Evolutionary conservation across 192 early-diverging fungal genomes (phyloP).

Genomic region (Coemansia reversa): DNA sequence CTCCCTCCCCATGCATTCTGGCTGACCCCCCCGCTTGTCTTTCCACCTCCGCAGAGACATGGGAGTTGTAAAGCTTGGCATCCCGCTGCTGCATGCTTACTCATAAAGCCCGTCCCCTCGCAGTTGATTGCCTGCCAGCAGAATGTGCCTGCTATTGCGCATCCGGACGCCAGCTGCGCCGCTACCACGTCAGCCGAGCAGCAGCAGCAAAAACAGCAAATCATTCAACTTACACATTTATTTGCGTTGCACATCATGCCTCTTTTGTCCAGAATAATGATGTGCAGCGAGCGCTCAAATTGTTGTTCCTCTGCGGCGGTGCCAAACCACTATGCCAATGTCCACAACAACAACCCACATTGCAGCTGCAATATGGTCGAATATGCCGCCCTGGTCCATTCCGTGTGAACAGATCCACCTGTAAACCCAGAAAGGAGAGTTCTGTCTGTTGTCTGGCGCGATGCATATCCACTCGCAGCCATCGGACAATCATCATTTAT

Average conservation of each 20-base stretch:
- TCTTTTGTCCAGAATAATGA: background rate
- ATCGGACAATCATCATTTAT: background rate
- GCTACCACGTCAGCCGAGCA: background rate
- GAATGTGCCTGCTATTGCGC: background rate
- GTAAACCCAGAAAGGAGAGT: background rate
- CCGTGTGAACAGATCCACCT: constrained; percentile 1
- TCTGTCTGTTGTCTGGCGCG: background rate
- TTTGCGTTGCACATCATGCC: background rate
- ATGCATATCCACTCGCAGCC: background rate
- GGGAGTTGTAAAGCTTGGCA: background rate
- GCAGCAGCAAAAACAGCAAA: background rate
- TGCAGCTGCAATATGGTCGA: background rate
- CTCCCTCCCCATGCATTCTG: background rate
- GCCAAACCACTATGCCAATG: background rate
- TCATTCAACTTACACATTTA: too few species aligned
- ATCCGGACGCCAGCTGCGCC: background rate
- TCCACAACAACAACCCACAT: background rate
- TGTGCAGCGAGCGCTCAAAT: background rate
- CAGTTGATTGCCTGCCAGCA: background rate
- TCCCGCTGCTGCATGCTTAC: background rate
- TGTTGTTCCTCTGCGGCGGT: background rate
- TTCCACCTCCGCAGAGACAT: background rate
- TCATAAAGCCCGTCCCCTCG: background rate
- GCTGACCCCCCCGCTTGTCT: background rate
- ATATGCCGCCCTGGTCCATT: background rate